Evolutionary conservation across 202 grass and related monocot genomes (phyloP), one percentile per base, ranked within the genome.

Genomic region (Panicum hallii): DNA sequence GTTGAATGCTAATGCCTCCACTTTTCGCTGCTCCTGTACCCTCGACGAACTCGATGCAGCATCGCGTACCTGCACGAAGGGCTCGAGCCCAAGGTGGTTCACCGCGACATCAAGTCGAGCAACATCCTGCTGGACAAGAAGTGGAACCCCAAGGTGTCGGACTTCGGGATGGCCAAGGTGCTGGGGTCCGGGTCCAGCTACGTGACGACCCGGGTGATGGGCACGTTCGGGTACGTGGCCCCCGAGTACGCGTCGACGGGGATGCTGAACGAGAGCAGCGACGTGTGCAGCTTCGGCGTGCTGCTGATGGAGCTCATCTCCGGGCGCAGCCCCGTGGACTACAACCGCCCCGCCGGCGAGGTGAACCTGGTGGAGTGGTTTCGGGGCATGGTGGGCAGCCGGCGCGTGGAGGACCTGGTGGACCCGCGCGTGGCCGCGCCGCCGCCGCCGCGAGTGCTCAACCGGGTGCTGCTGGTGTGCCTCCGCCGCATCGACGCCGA

Each of bases 331-430:
- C 97, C 97, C 11, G 97, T 99, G 67, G 93, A 99, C 78, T 97
- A 97, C 62, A 94, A 85, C 82, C 77, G 92, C 11, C 80, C 82
- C 10, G 68, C 87, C 40, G 93, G 97, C 79, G 97, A 99, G 90
- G 97, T 97, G 78, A 99, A 99, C 86, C 83, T 99, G 86, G 97
- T 97, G n/a, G 97, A 97, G 73, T 99, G 97, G 97, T 99, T 99
- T 84, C 94, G 81, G 81, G 88, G 90, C 38, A 91, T 94, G 90
- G 90, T 99, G 50, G 91, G 92, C 55, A 81, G 88, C 73, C 75
- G 94, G 42, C 91, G 90, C 34, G 86, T 92, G 6, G 92, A 99
- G 86, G 90, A 89, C 65, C 84, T 94, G 0, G 73, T 93, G 3
- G 97, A 99, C 82, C 91, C 90, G 77, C 86, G 75, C 45, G 67